Evolutionary conservation across 805 yeast genomes (phyloP).

Genomic region (Kluyveromyces lactis): DNA sequence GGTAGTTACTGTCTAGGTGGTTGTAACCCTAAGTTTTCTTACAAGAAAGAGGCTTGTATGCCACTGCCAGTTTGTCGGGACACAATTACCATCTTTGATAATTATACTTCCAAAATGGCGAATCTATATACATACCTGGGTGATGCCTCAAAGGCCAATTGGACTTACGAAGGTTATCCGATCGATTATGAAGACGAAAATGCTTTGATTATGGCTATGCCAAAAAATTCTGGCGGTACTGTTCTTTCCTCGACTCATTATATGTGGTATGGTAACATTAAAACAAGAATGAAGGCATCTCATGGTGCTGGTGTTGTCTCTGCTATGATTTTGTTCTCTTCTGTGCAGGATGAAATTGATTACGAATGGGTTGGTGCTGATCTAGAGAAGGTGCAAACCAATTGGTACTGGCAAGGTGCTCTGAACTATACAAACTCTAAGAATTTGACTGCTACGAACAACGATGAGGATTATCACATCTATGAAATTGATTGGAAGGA

Average conservation of each 20-base stretch:
- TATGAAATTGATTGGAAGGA: constrained; percentile 79
- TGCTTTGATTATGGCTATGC: constrained; percentile 67
- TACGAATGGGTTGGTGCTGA: constrained; percentile 77
- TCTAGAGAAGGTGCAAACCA: constrained; percentile 59
- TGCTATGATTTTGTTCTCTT: constrained; percentile 73
- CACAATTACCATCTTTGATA: constrained; percentile 35
- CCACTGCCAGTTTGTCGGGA: constrained; percentile 72
- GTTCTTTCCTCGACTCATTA: constrained; percentile 71
- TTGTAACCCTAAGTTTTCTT: constrained; percentile 70
- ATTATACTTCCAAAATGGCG: constrained; percentile 27
- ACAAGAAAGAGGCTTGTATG: constrained; percentile 60
- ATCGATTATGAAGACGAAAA: constrained; percentile 43
- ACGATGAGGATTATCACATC: constrained; percentile 62
- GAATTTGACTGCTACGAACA: constrained; percentile 33
- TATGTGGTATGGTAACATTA: constrained; percentile 82
- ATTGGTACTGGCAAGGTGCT: constrained; percentile 71
- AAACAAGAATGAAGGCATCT: constrained; percentile 63
- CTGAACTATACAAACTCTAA: constrained; percentile 58
- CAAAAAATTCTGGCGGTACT: constrained; percentile 64
- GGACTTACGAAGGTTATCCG: constrained; percentile 57
- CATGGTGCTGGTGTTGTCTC: constrained; percentile 74
- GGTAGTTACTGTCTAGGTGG: constrained; percentile 75
- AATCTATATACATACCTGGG: constrained; percentile 50
- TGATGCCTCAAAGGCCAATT: constrained; percentile 55
- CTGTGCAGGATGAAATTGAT: constrained; percentile 87